These are phyloP conservation scores for Sabuloglossum arenarium DNA, from an alignment of 495 filamentous ascomycete species.

Conservation along the genomic window DNA sequence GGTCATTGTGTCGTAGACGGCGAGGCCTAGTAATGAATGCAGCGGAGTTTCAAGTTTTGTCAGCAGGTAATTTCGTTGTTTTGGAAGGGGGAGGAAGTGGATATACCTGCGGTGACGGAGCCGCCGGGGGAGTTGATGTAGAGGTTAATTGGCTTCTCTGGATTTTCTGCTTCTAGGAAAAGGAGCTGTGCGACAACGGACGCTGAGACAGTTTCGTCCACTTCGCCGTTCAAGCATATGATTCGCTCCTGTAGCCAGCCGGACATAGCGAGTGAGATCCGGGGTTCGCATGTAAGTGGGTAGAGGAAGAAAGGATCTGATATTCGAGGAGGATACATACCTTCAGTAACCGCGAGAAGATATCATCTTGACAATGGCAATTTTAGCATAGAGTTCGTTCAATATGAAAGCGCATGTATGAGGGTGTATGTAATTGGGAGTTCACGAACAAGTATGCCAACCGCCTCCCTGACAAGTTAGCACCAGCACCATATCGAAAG, in stretches of 20 bases:
- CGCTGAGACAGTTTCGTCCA: slow-evolving; percentile 74
- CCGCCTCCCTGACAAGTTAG: slow-evolving; percentile 53
- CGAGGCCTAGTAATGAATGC: slow-evolving; percentile 33
- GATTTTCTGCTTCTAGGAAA: slow-evolving; percentile 93
- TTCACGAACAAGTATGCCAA: slow-evolving; percentile 63
- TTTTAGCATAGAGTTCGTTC: not conserved
- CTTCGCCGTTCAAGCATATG: slow-evolving; percentile 79
- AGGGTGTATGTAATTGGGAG: not conserved
- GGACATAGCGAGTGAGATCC: slow-evolving; percentile 9
- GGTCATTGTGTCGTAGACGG: slow-evolving; percentile 97
- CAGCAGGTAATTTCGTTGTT: not conserved
- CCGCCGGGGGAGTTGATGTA: slow-evolving; percentile 97
- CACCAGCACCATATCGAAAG: too few species aligned
- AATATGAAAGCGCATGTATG: not conserved
- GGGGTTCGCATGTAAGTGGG: not conserved
- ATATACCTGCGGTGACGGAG: slow-evolving; percentile 61
- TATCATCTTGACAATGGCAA: slow-evolving; percentile 38
- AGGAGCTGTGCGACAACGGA: slow-evolving; percentile 88
- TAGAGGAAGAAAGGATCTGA: not conserved
- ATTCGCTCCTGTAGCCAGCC: slow-evolving; percentile 57
- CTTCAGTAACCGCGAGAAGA: slow-evolving; percentile 63
- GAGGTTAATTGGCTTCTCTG: slow-evolving; percentile 79
- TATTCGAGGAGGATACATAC: slow-evolving; percentile 19
- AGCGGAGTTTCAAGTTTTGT: not conserved
- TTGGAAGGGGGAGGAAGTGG: not conserved